phyloP scores from a whole-genome alignment of 345 rosid species.

The Mangifera indica region DNA sequence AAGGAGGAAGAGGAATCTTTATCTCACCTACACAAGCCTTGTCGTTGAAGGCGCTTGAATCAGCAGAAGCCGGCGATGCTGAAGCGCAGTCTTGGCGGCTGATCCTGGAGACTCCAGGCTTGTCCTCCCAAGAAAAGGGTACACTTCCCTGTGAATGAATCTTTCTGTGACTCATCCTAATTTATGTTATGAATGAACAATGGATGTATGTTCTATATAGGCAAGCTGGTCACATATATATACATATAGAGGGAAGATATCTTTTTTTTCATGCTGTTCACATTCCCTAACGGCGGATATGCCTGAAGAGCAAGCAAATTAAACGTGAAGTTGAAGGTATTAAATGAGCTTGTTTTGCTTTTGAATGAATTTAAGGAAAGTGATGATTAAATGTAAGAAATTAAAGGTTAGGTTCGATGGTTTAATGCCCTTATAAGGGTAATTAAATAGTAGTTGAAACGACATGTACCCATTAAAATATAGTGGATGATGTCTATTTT shows the following conservation, averaged over 20 bases:
- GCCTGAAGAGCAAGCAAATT: slow-evolving; percentile 34
- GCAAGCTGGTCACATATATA: too few relatives aligned
- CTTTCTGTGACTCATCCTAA: slow-evolving; percentile 33
- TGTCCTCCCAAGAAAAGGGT: slow-evolving; percentile 74
- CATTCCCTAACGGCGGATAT: slow-evolving; percentile 29
- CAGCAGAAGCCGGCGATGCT: not conserved
- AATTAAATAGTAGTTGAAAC: not conserved
- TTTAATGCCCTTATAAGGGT: not conserved
- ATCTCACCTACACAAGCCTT: not conserved
- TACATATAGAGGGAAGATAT: too few relatives aligned
- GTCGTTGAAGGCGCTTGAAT: not conserved
- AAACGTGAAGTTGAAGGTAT: slow-evolving; percentile 34
- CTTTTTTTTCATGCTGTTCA: slow-evolving; percentile 29
- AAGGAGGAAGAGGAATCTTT: slow-evolving; percentile 45
- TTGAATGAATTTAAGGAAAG: slow-evolving; percentile 11
- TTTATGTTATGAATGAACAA: not conserved
- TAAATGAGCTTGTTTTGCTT: not conserved
- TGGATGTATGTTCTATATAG: too few relatives aligned
- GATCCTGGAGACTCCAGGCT: slow-evolving; percentile 58
- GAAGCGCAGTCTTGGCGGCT: slow-evolving; percentile 20
- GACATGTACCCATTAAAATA: too few relatives aligned
- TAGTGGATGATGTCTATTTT: too few relatives aligned
- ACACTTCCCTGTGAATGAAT: slow-evolving; percentile 57
- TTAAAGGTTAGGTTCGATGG: not conserved
- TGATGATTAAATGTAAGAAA: slow-evolving; percentile 24